phyloP scores from a whole-genome alignment of 208 protist genomes.

The Acanthamoeba lugdunensis region DNA sequence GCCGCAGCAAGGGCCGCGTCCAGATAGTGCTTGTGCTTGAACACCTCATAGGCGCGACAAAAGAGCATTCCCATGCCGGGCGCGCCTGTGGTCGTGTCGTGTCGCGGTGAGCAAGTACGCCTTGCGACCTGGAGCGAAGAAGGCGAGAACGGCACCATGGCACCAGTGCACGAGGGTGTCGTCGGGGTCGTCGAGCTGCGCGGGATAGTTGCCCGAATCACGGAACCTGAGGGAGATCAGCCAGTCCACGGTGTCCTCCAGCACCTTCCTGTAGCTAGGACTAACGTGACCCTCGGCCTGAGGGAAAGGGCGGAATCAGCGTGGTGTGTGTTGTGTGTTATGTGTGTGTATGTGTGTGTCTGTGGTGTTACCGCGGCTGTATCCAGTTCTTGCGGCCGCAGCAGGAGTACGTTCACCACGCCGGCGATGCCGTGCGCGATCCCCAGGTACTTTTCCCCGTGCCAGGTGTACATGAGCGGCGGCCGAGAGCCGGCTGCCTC shows the following conservation, averaged over 20 bases:
- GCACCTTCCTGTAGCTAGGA: neutral
- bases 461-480: conserved; percentile 60
- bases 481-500: neutral
- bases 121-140: neutral
- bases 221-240: neutral
- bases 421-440: conserved; percentile 59
- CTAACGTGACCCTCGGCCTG: conserved; percentile 2
- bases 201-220: conserved; percentile 43
- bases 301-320: neutral
- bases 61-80: conserved; percentile 24
- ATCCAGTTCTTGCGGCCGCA: conserved; percentile 24
- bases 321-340: neutral
- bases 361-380: neutral
- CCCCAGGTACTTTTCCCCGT: conserved; percentile 47
- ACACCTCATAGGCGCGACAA: conserved; percentile 7
- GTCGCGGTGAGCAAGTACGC: neutral
- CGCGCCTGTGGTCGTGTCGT: neutral
- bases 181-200: conserved; percentile 20
- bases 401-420: neutral
- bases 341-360: neutral
- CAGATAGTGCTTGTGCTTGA: conserved; percentile 5
- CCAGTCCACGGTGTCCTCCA: conserved; percentile 51
- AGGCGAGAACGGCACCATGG: neutral
- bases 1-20: neutral
- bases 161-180: conserved; percentile 61